Evolutionary conservation across 257 asterid genomes (phyloP).

Genomic region (Lavandula angustifolia): DNA sequence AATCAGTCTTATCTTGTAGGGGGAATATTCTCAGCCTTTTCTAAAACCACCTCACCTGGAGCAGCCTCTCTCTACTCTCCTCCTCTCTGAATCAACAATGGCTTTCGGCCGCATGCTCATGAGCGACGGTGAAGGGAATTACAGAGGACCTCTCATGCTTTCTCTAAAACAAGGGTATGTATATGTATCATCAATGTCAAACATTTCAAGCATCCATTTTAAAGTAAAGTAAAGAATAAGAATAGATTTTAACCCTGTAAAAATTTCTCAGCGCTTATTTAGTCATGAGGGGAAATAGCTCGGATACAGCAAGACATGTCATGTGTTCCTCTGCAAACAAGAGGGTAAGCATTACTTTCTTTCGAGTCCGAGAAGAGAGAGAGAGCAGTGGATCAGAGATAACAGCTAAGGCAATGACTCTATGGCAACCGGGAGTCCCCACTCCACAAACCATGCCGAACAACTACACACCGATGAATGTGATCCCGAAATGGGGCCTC

Average conservation of each 20-base stretch:
- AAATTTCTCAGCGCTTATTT: constrained; percentile 65
- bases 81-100: constrained; percentile 87
- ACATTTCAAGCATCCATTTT: not conserved
- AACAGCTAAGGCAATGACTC: constrained; percentile 54
- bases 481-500: constrained; percentile 77
- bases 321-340: constrained; percentile 87
- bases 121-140: constrained; percentile 75
- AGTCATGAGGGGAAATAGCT: constrained; percentile 93
- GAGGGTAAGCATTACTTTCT: constrained; percentile 80
- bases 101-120: constrained; percentile 88
- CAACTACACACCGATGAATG: constrained; percentile 42
- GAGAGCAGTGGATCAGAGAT: constrained; percentile 39
- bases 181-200: constrained; percentile 19
- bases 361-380: constrained; percentile 61
- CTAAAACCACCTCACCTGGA: constrained; percentile 96
- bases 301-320: constrained; percentile 88
- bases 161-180: constrained; percentile 83
- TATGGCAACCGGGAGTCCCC: constrained; percentile 77
- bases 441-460: constrained; percentile 47
- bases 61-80: constrained; percentile 83
- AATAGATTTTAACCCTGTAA: constrained; percentile 1
- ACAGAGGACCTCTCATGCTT: constrained; percentile 83
- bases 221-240: constrained; percentile 8
- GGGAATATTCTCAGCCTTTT: constrained; percentile 93
- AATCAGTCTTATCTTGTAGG: constrained; percentile 43